Conservation (phyloP, 495 filamentous ascomycete species). For the Aspergillus sclerotioniger region DNA sequence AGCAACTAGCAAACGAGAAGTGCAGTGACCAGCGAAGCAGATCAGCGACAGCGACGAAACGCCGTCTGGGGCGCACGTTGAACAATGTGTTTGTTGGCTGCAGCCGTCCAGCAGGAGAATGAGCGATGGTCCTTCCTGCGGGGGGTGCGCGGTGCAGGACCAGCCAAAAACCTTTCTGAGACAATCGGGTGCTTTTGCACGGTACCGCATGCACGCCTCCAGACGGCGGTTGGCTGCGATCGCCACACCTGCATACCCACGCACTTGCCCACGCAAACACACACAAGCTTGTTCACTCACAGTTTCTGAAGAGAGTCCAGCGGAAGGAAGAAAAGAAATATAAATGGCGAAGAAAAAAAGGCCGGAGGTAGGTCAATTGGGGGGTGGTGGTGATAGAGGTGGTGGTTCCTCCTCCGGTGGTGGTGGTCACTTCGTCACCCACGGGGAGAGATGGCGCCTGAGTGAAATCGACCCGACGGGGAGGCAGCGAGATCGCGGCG, state of each 20-base stretch:
- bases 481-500: conserved; percentile 19
- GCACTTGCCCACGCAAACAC: background rate
- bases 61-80: conserved; percentile 18
- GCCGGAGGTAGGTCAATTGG: conserved; percentile 11
- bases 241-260: conserved; percentile 10
- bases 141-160: conserved; percentile 26
- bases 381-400: conserved; percentile 6
- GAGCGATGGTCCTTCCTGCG: conserved; percentile 24
- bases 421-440: conserved; percentile 12
- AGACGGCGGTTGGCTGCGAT: conserved; percentile 10
- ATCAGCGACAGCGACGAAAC: conserved; percentile 10
- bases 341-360: conserved; percentile 10
- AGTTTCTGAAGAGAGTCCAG: background rate
- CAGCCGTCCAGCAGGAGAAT: conserved; percentile 22
- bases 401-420: background rate
- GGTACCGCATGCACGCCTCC: conserved; percentile 16
- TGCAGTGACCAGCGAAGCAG: conserved; percentile 7
- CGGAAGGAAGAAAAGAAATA: conserved; percentile 4
- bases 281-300: conserved; percentile 14
- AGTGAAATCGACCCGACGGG: conserved; percentile 12
- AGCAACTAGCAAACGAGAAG: conserved; percentile 5
- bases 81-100: conserved; percentile 43
- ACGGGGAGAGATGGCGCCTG: conserved; percentile 20
- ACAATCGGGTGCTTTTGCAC: conserved; percentile 18
- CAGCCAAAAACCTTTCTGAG: conserved; percentile 22